Conservation (phyloP, 2,329 filamentous ascomycete species). For the Exophiala oligosperma region DNA sequence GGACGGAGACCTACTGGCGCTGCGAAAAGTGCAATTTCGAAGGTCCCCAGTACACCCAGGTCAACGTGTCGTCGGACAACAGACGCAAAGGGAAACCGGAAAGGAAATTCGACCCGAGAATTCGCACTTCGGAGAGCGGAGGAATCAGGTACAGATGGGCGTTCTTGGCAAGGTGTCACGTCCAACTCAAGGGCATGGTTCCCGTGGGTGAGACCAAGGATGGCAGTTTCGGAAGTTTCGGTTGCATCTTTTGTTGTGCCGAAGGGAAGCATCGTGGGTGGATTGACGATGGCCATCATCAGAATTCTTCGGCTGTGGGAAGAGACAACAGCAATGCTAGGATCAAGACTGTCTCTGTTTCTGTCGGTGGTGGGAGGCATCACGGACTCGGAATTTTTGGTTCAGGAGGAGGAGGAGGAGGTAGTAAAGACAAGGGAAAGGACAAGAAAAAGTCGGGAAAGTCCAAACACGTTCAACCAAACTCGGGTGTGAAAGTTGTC, state of each 20-base stretch:
- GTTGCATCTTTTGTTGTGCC: slow-evolving; percentile 50
- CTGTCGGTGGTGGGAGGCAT: no score
- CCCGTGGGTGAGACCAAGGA: slow-evolving; percentile 24
- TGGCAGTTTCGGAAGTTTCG: slow-evolving; percentile 37
- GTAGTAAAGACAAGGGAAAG: background rate
- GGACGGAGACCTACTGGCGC: slow-evolving; percentile 35
- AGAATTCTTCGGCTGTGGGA: background rate
- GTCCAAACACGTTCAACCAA: slow-evolving; percentile 1
- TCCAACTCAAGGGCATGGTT: slow-evolving; percentile 34
- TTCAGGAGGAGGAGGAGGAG: no score
- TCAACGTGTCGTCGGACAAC: slow-evolving; percentile 19
- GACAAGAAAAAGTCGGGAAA: slow-evolving; percentile 6
- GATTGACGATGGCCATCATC: background rate
- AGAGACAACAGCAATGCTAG: background rate
- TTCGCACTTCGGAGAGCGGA: slow-evolving; percentile 23
- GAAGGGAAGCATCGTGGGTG: slow-evolving; percentile 33
- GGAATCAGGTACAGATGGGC: slow-evolving; percentile 48
- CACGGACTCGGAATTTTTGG: no score
- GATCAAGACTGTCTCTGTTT: no score
- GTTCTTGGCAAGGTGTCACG: slow-evolving; percentile 50
- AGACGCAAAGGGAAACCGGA: slow-evolving; percentile 25
- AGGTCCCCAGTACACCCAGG: slow-evolving; percentile 33
- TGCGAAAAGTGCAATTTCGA: slow-evolving; percentile 47
- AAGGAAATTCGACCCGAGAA: slow-evolving; percentile 33
- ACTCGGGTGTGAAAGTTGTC: background rate